Conservation (phyloP, 345 rosid species). For the Gossypium sturtianum region DNA sequence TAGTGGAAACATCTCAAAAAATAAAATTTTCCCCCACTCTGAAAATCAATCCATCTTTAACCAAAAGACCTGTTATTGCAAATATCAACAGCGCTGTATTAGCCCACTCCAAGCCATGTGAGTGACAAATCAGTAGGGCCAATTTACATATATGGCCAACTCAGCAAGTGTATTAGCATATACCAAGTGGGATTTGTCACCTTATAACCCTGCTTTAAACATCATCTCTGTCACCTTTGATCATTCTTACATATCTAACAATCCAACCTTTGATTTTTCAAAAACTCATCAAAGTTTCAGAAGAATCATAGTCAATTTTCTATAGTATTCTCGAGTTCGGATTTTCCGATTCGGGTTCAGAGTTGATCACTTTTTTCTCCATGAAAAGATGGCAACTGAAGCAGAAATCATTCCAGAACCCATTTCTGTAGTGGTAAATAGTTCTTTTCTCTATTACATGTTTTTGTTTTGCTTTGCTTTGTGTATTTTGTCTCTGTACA, state of each 20-base stretch:
- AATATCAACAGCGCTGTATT: slow-evolving; percentile 5
- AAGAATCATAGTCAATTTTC: not conserved
- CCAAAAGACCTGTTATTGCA: not conserved
- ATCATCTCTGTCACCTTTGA: slow-evolving; percentile 21
- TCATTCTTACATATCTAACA: slow-evolving; percentile 21
- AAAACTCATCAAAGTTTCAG: slow-evolving; percentile 10
- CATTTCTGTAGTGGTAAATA: slow-evolving; percentile 32
- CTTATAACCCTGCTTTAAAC: slow-evolving; percentile 27
- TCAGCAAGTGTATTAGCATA: slow-evolving; percentile 31
- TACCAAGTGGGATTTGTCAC: slow-evolving; percentile 48
- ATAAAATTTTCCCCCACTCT: not conserved
- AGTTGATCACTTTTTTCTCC: slow-evolving; percentile 4
- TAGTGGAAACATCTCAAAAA: slow-evolving; percentile 15
- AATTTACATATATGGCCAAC: slow-evolving; percentile 38
- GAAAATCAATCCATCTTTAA: slow-evolving; percentile 3
- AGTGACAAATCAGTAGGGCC: slow-evolving; percentile 36
- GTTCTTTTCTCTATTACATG: slow-evolving; percentile 3
- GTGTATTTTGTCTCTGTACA: not conserved
- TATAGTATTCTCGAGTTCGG: not conserved
- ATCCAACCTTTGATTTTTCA: slow-evolving; percentile 20
- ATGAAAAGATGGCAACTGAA: slow-evolving; percentile 60
- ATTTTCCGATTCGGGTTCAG: not conserved
- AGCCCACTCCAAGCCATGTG: slow-evolving; percentile 28
- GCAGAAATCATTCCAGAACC: slow-evolving; percentile 33
- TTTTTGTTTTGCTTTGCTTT: not conserved